A percentile compares a stretch with the other conserved stretches of the same genome.
Conservation (phyloP, 345 rosid genomes). For the Anacardium occidentale region DNA sequence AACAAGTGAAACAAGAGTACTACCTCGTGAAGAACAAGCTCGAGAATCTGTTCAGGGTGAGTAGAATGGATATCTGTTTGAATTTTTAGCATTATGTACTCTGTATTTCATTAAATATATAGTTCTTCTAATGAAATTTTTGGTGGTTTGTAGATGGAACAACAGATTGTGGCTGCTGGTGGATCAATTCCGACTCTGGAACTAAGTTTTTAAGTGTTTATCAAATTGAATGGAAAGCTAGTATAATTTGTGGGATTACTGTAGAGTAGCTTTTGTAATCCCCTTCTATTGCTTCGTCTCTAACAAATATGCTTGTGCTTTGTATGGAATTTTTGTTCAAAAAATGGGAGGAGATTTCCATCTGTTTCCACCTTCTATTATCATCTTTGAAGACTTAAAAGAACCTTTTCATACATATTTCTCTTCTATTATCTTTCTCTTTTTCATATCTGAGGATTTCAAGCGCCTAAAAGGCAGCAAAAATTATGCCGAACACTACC, state of each 20-base stretch:
- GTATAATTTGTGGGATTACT: slow-evolving; percentile 5
- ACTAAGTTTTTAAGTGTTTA: slow-evolving; percentile 36
- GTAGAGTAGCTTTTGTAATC: slow-evolving; percentile 25
- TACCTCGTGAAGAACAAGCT: slow-evolving; percentile 72
- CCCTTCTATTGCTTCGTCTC: slow-evolving; percentile 17
- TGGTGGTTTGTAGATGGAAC: slow-evolving; percentile 68
- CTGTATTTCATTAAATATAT: not conserved
- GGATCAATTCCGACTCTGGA: slow-evolving; percentile 64
- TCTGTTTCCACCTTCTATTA: slow-evolving; percentile 17
- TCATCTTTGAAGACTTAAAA: slow-evolving; percentile 7
- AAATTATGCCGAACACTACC: no score
- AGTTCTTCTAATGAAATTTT: not conserved
- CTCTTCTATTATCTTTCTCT: not conserved
- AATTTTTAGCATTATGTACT: not conserved
- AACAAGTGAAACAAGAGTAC: slow-evolving; percentile 82
- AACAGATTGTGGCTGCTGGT: slow-evolving; percentile 85
- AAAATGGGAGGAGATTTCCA: slow-evolving; percentile 7
- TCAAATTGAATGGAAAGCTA: slow-evolving; percentile 10
- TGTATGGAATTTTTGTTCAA: slow-evolving; percentile 17
- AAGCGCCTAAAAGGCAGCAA: not conserved
- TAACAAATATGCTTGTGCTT: slow-evolving; percentile 22
- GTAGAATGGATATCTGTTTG: slow-evolving; percentile 14
- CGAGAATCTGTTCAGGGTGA: slow-evolving; percentile 71
- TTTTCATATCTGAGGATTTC: not conserved
- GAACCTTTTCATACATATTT: not conserved